These are phyloP conservation scores for Darksidea phi DNA, from an alignment of 495 filamentous ascomycete species.

Conservation along the genomic window DNA sequence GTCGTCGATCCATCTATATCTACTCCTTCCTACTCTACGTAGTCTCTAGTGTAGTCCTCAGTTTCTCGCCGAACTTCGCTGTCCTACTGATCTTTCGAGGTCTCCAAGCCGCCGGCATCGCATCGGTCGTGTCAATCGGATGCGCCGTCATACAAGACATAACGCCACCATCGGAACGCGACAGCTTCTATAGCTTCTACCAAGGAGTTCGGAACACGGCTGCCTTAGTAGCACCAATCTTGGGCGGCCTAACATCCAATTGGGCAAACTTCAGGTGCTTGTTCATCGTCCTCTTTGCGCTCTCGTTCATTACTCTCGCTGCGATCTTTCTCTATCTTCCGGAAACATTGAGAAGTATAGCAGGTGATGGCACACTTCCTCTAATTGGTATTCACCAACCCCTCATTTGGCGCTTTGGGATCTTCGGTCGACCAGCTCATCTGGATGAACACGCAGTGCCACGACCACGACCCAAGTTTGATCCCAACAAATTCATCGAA, in stretches of 20 bases:
- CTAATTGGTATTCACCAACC: conserved; percentile 20
- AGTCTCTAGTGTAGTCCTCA: conserved; percentile 25
- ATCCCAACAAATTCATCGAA: background rate
- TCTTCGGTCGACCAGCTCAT: background rate
- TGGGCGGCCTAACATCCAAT: conserved; percentile 9
- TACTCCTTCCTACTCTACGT: conserved; percentile 48
- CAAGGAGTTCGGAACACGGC: conserved; percentile 11
- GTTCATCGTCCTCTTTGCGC: conserved; percentile 15
- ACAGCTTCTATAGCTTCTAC: conserved; percentile 8
- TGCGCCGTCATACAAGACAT: conserved; percentile 23
- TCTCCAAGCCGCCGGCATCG: conserved; percentile 19
- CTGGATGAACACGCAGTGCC: background rate
- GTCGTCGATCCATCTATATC: conserved; percentile 48
- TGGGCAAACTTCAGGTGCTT: conserved; percentile 9
- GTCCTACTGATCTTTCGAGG: conserved; percentile 25
- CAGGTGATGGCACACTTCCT: conserved; percentile 16
- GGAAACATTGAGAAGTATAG: conserved; percentile 24
- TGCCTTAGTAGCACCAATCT: conserved; percentile 3
- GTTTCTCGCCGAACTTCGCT: conserved; percentile 11
- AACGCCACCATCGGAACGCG: background rate
- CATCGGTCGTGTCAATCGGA: conserved; percentile 42
- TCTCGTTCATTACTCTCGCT: background rate
- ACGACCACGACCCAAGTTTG: background rate
- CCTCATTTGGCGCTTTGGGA: background rate
- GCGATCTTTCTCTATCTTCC: conserved; percentile 20